phyloP scores from a whole-genome alignment of 2,329 filamentous ascomycete genomes.

The Tothia fuscella region DNA sequence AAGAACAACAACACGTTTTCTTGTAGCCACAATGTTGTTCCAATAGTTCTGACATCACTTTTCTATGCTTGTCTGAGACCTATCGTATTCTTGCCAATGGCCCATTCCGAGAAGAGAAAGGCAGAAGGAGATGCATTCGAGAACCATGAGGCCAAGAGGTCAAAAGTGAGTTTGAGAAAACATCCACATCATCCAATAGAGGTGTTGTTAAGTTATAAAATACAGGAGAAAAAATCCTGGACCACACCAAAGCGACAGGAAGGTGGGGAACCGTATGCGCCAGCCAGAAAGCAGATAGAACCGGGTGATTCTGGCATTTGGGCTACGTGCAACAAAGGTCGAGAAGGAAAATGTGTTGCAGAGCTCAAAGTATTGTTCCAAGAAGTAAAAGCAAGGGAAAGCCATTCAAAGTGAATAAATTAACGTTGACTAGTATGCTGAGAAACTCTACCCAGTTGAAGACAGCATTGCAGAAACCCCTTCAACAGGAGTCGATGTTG shows the following conservation, averaged over 20 bases:
- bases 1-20: too few species aligned
- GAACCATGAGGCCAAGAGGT: too few species aligned
- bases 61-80: too few species aligned
- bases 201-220: too few species aligned
- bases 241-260: constrained; percentile 20
- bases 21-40: too few species aligned
- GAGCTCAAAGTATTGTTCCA: constrained; percentile 57
- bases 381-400: constrained; percentile 38
- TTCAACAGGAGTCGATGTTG: constrained; percentile 46
- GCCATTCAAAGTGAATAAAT: background rate
- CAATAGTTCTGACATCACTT: too few species aligned
- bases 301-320: constrained; percentile 64
- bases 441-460: constrained; percentile 37
- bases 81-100: too few species aligned
- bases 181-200: too few species aligned
- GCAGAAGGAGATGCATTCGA: too few species aligned
- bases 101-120: too few species aligned
- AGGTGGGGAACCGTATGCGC: background rate
- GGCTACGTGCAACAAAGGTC: constrained; percentile 63
- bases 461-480: constrained; percentile 28
- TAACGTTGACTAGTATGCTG: constrained; percentile 44
- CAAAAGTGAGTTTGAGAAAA: too few species aligned
- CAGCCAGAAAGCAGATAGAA: constrained; percentile 36
- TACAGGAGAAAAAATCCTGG: too few species aligned
- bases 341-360: constrained; percentile 55